Conservation (phyloP, 2,329 filamentous ascomycete genomes). For the Trichoderma sp. region DNA sequence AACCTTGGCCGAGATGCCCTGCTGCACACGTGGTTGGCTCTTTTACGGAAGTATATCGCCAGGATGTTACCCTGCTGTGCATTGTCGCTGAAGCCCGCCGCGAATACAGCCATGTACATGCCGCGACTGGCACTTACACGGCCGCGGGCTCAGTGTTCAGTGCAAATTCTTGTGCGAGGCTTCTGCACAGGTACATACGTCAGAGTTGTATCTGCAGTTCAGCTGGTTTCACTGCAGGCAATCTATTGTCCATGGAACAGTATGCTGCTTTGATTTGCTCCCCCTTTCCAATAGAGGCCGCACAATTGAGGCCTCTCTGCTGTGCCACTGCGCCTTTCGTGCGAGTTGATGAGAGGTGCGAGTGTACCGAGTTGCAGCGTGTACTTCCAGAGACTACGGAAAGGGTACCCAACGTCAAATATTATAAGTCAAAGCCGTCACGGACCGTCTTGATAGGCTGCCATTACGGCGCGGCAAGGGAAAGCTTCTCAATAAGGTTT, state of each 20-base stretch:
- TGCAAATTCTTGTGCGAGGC: conserved; percentile 1
- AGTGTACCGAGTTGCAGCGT: neutral
- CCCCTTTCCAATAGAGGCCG: neutral
- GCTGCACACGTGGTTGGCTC: neutral
- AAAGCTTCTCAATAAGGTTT: conserved; percentile 4
- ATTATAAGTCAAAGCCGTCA: neutral
- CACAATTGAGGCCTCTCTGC: neutral
- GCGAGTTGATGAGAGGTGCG: neutral
- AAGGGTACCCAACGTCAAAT: no score
- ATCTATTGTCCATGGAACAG: neutral
- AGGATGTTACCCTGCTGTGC: neutral
- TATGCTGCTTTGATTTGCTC: neutral
- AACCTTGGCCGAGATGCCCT: neutral
- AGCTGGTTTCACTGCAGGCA: conserved; percentile 10
- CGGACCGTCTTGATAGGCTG: neutral
- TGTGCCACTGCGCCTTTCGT: neutral
- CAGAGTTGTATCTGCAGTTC: neutral
- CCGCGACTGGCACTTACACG: neutral
- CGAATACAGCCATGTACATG: neutral
- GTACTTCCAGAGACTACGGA: neutral
- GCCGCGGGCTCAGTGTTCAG: neutral
- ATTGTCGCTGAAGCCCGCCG: neutral
- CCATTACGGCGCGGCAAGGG: neutral
- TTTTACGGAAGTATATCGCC: neutral
- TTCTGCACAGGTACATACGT: neutral